phyloP scores from a whole-genome alignment of 164 flowering plant genomes.

The Stephania japonica region DNA sequence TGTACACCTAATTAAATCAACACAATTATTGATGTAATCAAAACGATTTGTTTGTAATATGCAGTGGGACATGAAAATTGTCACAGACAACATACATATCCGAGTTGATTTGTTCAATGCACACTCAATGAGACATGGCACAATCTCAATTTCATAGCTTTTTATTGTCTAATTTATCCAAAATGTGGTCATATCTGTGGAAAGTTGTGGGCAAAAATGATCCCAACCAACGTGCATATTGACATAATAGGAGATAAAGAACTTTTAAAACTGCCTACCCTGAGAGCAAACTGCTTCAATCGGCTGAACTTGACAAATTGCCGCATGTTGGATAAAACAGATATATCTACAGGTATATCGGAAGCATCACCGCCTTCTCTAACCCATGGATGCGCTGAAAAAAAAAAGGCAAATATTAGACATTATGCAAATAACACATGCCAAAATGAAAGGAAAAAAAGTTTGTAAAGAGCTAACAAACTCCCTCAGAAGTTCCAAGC shows the following conservation, averaged over 20 bases:
- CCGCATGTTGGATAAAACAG: constrained; percentile 83
- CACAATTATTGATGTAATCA: background rate
- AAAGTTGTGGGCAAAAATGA: background rate
- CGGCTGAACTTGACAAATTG: constrained; percentile 94
- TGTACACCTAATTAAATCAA: background rate
- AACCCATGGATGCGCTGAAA: constrained; percentile 96
- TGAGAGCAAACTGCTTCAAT: constrained; percentile 86
- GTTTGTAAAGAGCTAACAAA: background rate
- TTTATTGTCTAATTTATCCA: background rate
- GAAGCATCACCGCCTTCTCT: constrained; percentile 98
- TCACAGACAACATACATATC: background rate
- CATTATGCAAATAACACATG: background rate
- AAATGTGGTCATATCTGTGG: background rate
- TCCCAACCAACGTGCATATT: background rate
- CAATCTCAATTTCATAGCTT: background rate
- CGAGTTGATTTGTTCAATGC: background rate
- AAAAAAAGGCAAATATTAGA: background rate
- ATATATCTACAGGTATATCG: constrained; percentile 93
- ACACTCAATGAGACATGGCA: background rate
- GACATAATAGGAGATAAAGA: background rate
- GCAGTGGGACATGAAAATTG: background rate
- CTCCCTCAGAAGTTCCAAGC: background rate
- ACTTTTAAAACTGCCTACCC: constrained; percentile 43
- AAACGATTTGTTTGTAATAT: background rate
- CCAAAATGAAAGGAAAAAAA: constrained; percentile 8